Evolutionary conservation across 2,329 filamentous ascomycete species (phyloP), one percentile per base, ranked within the genome.

Genomic region (Aspergillus sp.): DNA sequence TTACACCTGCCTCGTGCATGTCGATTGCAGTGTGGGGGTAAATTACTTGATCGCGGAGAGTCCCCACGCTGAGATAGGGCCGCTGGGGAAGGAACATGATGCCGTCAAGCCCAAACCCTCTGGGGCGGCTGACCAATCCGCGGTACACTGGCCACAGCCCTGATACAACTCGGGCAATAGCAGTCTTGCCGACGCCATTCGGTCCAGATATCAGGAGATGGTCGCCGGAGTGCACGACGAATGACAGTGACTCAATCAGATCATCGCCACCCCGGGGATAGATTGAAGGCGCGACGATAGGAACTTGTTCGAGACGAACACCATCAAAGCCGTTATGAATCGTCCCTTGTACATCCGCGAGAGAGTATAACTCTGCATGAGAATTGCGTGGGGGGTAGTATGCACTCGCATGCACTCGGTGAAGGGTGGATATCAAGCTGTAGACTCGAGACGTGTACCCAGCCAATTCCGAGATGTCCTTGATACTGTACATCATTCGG

Each of bases 401-500:
- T 2, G 93, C 90, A 70, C 92, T 86, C 53, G 95, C 92, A 71
- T 99, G 93, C 1, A 96, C 93, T 32, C 95, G 88, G 72, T 99
- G 95, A 25, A 99, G 84, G 0, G 95, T 96, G 48, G 92, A 94
- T 71, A 99, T 96, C 42, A 99, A 84, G 10, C 92, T 96, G 79
- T 97, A 99, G 11, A 99, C 93, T 48, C 95, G 88, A 60, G 92
- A 96, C 0, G 95, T 99, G 79, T 98, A 96, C 21, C 95, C 95
- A 5, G 95, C 95, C 36, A 99, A 83, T 74, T 99, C 95, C 1
- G 93, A 93, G 38, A 99, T 86, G 72, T 99, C 96, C 78, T 99
- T 99, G 82, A 99, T 96, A 63, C 91, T 95, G 81, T 99, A 99
- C 95, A 99, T 99, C 92, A 99, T 97, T 50, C 95, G 86, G 25